Conservation (phyloP, 306 rosid genomes). For the Ceratonia siliqua region DNA sequence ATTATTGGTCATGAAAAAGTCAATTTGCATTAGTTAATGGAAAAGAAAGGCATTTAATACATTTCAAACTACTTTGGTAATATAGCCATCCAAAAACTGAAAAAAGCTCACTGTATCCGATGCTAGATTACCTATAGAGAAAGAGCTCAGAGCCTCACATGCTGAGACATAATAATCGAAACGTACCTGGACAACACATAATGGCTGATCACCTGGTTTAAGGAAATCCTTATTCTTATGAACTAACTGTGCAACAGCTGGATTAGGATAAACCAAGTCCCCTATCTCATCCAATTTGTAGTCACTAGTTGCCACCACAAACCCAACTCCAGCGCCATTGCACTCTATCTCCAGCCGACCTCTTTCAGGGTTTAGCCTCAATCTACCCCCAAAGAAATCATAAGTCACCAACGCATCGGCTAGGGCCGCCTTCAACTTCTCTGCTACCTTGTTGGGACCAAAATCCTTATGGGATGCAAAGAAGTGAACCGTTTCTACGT, state of each 20-base stretch:
- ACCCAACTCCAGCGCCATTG: slow-evolving; percentile 60
- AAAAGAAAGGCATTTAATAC: slow-evolving; percentile 14
- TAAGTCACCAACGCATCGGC: slow-evolving; percentile 53
- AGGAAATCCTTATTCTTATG: slow-evolving; percentile 44
- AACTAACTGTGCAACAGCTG: slow-evolving; percentile 63
- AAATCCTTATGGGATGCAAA: slow-evolving; percentile 52
- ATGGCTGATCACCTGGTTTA: slow-evolving; percentile 50
- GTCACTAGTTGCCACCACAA: slow-evolving; percentile 66
- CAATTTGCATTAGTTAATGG: not conserved
- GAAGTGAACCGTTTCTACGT: slow-evolving; percentile 69
- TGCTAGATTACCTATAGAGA: too few relatives aligned
- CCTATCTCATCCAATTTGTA: slow-evolving; percentile 59
- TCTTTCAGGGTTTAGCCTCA: slow-evolving; percentile 41
- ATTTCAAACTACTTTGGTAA: slow-evolving; percentile 9
- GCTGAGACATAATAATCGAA: not conserved
- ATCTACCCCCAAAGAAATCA: slow-evolving; percentile 67
- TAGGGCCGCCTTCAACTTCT: slow-evolving; percentile 49
- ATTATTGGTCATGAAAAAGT: too few relatives aligned
- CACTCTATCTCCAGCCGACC: slow-evolving; percentile 68
- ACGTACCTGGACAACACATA: slow-evolving; percentile 64
- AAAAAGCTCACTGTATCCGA: not conserved
- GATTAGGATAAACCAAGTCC: slow-evolving; percentile 68
- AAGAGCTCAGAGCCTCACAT: not conserved
- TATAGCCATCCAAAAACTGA: not conserved
- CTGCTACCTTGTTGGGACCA: slow-evolving; percentile 34